Evolutionary conservation across 495 filamentous ascomycete genomes (phyloP).

Genomic region (Neurospora intermedia): DNA sequence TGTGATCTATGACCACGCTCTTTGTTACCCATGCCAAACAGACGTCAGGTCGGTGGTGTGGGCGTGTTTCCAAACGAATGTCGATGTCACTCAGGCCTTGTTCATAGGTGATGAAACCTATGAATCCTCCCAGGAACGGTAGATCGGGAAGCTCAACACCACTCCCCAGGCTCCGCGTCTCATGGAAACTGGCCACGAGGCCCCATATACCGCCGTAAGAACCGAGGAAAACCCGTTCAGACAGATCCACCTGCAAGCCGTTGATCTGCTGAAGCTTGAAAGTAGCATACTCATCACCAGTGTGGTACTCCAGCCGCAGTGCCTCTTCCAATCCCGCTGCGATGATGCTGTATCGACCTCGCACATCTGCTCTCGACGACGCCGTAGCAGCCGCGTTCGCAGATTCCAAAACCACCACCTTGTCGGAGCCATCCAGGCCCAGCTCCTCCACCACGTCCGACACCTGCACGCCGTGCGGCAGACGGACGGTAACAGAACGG

Average conservation of each 20-base stretch:
- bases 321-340: conserved; percentile 45
- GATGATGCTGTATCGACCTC: conserved; percentile 58
- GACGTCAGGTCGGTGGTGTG: conserved; percentile 56
- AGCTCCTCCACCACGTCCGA: conserved; percentile 41
- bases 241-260: conserved; percentile 1
- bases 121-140: conserved; percentile 81
- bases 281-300: conserved; percentile 29
- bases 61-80: conserved; percentile 24
- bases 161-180: conserved; percentile 29
- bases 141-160: conserved; percentile 14
- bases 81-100: conserved; percentile 57
- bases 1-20: conserved; percentile 73
- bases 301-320: conserved; percentile 42
- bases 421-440: conserved; percentile 26
- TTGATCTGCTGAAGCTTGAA: conserved; percentile 9
- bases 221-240: conserved; percentile 21
- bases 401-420: conserved; percentile 44
- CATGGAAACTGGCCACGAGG: conserved; percentile 48
- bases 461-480: conserved; percentile 28
- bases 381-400: conserved; percentile 30
- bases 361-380: conserved; percentile 30
- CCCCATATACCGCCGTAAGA: conserved; percentile 41
- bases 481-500: conserved; percentile 17
- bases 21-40: conserved; percentile 67
- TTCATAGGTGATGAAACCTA: conserved; percentile 88